These are phyloP conservation scores for Nymphaea colorata DNA, from an alignment of 164 flowering plant genomes.

Conservation along the genomic window DNA sequence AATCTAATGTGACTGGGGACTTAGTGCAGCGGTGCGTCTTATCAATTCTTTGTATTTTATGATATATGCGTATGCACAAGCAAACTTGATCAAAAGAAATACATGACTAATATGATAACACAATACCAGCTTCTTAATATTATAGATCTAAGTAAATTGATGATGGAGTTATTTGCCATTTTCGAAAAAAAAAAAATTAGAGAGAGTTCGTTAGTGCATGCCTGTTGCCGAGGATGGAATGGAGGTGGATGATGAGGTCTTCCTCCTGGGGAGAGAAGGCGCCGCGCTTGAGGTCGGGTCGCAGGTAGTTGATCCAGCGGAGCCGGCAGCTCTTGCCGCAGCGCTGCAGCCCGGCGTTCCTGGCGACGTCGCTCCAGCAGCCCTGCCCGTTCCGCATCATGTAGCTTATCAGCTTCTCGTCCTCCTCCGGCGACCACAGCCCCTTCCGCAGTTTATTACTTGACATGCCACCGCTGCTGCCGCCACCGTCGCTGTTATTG, in stretches of 20 bases:
- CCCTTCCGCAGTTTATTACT: slow-evolving; percentile 45
- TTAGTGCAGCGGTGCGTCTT: no score
- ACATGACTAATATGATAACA: no score
- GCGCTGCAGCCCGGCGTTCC: slow-evolving; percentile 58
- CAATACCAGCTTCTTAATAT: no score
- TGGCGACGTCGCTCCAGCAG: slow-evolving; percentile 70
- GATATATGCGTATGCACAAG: no score
- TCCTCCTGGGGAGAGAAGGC: slow-evolving; percentile 61
- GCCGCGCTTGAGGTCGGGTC: slow-evolving; percentile 70
- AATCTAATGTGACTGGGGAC: no score
- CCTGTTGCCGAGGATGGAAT: slow-evolving; percentile 71
- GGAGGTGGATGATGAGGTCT: slow-evolving; percentile 52
- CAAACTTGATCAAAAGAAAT: no score
- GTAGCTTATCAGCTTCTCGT: slow-evolving; percentile 57
- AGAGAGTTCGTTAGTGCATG: slow-evolving; percentile 5
- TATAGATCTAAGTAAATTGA: no score
- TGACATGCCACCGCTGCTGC: background rate
- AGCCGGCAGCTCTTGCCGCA: slow-evolving; percentile 77
- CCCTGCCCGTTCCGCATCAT: slow-evolving; percentile 66
- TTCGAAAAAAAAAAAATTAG: no score
- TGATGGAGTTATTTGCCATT: no score
- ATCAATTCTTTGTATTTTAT: no score
- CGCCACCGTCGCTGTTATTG: background rate
- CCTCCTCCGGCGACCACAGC: slow-evolving; percentile 73
- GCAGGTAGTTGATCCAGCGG: slow-evolving; percentile 65